Evolutionary conservation across 495 filamentous ascomycete species (phyloP), one percentile per base, ranked within the genome.

Genomic region (Staphylotrichum longicolle): DNA sequence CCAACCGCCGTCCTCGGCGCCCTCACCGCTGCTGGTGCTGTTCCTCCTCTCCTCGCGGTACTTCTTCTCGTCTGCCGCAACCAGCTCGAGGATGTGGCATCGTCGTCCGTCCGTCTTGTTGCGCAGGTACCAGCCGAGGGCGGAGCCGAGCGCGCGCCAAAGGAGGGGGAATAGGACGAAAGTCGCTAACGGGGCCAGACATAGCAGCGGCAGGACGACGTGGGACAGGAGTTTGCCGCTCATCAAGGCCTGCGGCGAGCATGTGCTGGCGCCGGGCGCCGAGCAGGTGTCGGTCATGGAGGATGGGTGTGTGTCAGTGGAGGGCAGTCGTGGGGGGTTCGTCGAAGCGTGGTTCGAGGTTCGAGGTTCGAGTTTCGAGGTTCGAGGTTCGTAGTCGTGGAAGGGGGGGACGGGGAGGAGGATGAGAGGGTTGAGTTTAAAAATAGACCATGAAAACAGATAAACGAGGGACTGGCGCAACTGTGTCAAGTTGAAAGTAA

Each of bases 1-100:
- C 89, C 88, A 93, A 30, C 86, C 86, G 54, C 86, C 86, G 67
- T 90, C 86, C 39, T 86, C 81, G 54, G 86, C 85, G 67, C 88
- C 85, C 35, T 85, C 79, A 34, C 65, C 70, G 63, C 64, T 64
- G 48, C 50, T 67, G 58, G 15, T 65, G 49, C 65, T 61, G 63
- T 51, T 74, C 78, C 30, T 73, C 66, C 12, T 74, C 72, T 15
- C 49, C 44, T 66, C 69, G 46, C 68, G 72, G 42, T 78, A 78
- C 44, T 78, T 81, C 55, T 84, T 77, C 58, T 89, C 83, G 40
- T 90, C 87, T 12, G 77, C 75, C 55, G 83, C 77, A 54, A 83
- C 81, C 52, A 82, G 78, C 53, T 86, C 75, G 63, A 91, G 76
- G 34, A 88, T 78, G 65, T 85, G 81, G 41, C 81, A 75, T 32